These are phyloP conservation scores for Coleophoma cylindrospora DNA, from an alignment of 2,329 filamentous ascomycete genomes.

Conservation along the genomic window DNA sequence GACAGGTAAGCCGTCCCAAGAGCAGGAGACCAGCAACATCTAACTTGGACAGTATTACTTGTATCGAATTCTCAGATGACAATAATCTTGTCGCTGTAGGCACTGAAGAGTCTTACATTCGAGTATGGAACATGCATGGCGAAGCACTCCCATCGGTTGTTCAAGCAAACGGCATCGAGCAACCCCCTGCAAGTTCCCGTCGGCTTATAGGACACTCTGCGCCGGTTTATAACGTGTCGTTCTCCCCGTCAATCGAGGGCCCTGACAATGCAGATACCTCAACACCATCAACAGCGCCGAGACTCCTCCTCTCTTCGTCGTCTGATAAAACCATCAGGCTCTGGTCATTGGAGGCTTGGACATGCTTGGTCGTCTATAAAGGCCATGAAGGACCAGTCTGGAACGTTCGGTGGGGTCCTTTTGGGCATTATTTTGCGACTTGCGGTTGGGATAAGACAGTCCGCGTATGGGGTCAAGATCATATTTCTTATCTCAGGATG, in stretches of 20 bases:
- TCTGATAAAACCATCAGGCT: constrained; percentile 84
- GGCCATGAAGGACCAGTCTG: constrained; percentile 87
- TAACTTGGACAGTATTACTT: constrained; percentile 61
- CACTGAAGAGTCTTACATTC: constrained; percentile 91
- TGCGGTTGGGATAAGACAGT: constrained; percentile 86
- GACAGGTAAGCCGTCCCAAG: constrained; percentile 62
- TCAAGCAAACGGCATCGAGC: constrained; percentile 52
- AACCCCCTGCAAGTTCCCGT: constrained; percentile 66
- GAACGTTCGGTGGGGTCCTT: constrained; percentile 84
- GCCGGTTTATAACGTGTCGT: constrained; percentile 83
- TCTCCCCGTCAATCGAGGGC: constrained; percentile 48
- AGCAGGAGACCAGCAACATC: no score
- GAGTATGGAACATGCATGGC: constrained; percentile 88
- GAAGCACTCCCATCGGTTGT: constrained; percentile 69
- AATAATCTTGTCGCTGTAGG: constrained; percentile 82
- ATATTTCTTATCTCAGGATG: constrained; percentile 81
- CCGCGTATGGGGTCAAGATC: constrained; percentile 87
- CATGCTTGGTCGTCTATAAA: constrained; percentile 91
- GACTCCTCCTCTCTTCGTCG: constrained; percentile 81
- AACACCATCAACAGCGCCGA: constrained; percentile 49
- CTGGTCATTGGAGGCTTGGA: constrained; percentile 89
- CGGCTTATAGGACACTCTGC: constrained; percentile 82
- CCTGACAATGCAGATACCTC: constrained; percentile 16
- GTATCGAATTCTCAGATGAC: constrained; percentile 92
- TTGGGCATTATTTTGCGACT: constrained; percentile 91